Base-by-base conservation (phyloP, 176 grass and related monocot genomes). In the Musa itinerans region DNA sequence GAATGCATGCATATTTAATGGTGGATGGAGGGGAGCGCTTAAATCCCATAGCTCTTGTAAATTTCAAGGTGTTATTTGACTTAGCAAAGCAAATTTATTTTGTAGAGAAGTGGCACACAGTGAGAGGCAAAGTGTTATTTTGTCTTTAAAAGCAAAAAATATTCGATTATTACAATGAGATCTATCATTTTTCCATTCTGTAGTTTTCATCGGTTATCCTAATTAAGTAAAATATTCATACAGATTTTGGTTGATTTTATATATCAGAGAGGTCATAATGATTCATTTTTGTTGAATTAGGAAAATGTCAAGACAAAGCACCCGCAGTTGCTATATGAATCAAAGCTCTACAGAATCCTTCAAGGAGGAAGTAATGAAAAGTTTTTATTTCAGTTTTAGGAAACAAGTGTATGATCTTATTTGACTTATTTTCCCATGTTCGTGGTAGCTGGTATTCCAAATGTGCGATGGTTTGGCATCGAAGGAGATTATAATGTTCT, bases 291-390 rank as follows among this genome's bases (percentile, higher is more conserved):
- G 53, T 74, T 74, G 57, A 19, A 74, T 59, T 54, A 74, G 73
- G 73, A 74, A 74, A 74, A 74, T 59, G 54, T 61, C 53, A 74
- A 74, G 53, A 74, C 73, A 58, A 74, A 74, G 53, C 73, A 74
- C 29, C 73, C 54, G 10, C 73, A 74, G 53, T 53, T 74, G 73
- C 73, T 55, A 59, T 74, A 74, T 48, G 73, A 74, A 74, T 74
- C 73, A 74, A 74, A 74, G 15, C 22, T 74, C 13, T 74, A 74
- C 73, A 74, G 73, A 58, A 74, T 74, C 53, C 29, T 74, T 15
- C 73, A 74, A 74, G 73, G 73, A 59, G 73, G 73, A 74, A 74
- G 73, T 74, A 58, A 72, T 58, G 24, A 74, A 17, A 74, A 58
- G 0, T 74, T 26, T 57, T 14, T 74, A 11, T n/a, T 58, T 59